Percentiles rank a stretch among this genome's conserved stretches.
phyloP scores from a whole-genome alignment of 2,329 filamentous ascomycete species.

The Arthrobotrys conoides region DNA sequence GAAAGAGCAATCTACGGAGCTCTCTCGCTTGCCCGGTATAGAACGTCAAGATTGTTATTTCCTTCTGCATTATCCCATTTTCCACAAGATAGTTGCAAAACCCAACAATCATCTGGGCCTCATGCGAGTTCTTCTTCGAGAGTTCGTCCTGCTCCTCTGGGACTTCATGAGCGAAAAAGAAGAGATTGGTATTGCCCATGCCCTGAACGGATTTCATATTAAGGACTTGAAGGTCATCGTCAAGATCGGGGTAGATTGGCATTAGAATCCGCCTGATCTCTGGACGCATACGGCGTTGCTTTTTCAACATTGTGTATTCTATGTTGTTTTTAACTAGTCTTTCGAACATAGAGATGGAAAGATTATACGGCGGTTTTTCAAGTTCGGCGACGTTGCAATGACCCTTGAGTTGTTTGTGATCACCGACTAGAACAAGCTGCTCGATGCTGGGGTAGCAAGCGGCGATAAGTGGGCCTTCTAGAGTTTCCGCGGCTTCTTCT shows the following conservation, averaged over 20 bases:
- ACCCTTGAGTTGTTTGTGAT: slow-evolving; percentile 83
- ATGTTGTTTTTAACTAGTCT: slow-evolving; percentile 78
- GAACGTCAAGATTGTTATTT: slow-evolving; percentile 87
- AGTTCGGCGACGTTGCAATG: slow-evolving; percentile 76
- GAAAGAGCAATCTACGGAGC: slow-evolving; percentile 71
- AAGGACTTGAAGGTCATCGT: slow-evolving; percentile 73
- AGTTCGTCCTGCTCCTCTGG: slow-evolving; percentile 72
- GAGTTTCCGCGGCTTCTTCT: slow-evolving; percentile 84
- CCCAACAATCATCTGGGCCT: slow-evolving; percentile 81
- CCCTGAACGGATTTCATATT: slow-evolving; percentile 73
- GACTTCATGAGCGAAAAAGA: slow-evolving; percentile 67
- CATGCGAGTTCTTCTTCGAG: slow-evolving; percentile 78
- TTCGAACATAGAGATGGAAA: slow-evolving; percentile 85
- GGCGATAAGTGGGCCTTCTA: slow-evolving; percentile 74
- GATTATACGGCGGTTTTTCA: slow-evolving; percentile 74
- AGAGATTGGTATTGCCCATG: slow-evolving; percentile 75
- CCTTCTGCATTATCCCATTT: slow-evolving; percentile 74
- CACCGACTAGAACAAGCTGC: slow-evolving; percentile 76
- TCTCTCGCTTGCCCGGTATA: slow-evolving; percentile 85
- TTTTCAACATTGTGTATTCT: slow-evolving; percentile 75
- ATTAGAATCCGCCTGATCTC: slow-evolving; percentile 72
- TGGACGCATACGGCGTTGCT: slow-evolving; percentile 80
- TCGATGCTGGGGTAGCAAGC: slow-evolving; percentile 71
- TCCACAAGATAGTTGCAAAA: slow-evolving; percentile 80
- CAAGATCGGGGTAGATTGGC: slow-evolving; percentile 73